Evolutionary conservation across 495 filamentous ascomycete genomes (phyloP).

Genomic region (Mycothermus thermophilus): DNA sequence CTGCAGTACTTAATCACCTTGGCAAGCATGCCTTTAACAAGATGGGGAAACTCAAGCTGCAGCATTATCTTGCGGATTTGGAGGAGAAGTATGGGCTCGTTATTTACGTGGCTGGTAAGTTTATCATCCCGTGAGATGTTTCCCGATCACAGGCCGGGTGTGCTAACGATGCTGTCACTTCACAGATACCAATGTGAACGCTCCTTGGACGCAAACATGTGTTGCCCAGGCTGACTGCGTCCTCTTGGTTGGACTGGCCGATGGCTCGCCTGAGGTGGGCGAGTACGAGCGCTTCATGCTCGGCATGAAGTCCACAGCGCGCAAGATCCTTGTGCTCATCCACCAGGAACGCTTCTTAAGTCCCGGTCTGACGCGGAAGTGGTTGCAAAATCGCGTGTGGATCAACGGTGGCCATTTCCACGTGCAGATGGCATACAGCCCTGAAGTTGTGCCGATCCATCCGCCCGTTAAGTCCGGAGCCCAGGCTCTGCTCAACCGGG

Average conservation of each 20-base stretch:
- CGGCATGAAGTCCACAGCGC: slow-evolving; percentile 91
- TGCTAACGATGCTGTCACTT: too few species aligned
- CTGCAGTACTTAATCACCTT: slow-evolving; percentile 83
- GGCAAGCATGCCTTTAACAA: slow-evolving; percentile 91
- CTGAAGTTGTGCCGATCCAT: slow-evolving; percentile 63
- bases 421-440: slow-evolving; percentile 85
- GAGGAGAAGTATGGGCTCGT: slow-evolving; percentile 96
- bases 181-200: slow-evolving; percentile 75
- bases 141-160: too few species aligned
- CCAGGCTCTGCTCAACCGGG: slow-evolving; percentile 76
- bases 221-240: slow-evolving; percentile 95
- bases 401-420: slow-evolving; percentile 98
- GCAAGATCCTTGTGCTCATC: slow-evolving; percentile 87
- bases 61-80: slow-evolving; percentile 89
- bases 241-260: slow-evolving; percentile 79
- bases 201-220: slow-evolving; percentile 97
- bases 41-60: slow-evolving; percentile 92
- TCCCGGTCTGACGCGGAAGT: slow-evolving; percentile 69
- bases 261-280: slow-evolving; percentile 76
- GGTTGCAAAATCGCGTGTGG: slow-evolving; percentile 91
- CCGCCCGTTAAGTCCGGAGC: slow-evolving; percentile 65
- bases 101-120: slow-evolving; percentile 78
- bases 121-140: slow-evolving; percentile 15
- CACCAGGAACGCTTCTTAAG: slow-evolving; percentile 82
- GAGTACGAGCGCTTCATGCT: slow-evolving; percentile 93